phyloP scores from a whole-genome alignment of 345 rosid species.

The Raphanus sativus region DNA sequence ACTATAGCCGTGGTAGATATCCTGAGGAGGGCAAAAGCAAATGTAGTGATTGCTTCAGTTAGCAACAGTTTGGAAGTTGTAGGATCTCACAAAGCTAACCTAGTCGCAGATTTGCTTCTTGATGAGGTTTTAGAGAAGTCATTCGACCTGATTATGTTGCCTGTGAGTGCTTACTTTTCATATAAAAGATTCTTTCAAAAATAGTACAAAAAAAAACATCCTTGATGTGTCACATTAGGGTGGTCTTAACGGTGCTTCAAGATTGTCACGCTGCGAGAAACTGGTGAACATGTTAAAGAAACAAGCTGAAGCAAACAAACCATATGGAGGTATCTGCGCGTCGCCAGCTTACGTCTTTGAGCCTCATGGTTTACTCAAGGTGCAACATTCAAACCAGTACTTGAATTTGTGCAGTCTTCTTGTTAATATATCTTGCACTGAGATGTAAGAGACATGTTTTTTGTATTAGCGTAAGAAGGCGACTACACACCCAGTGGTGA shows the following conservation, averaged over 20 bases:
- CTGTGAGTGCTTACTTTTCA: slow-evolving; percentile 48
- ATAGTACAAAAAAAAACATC: background rate
- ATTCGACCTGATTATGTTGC: slow-evolving; percentile 80
- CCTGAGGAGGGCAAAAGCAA: slow-evolving; percentile 79
- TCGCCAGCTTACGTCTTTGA: slow-evolving; percentile 85
- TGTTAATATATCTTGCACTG: slow-evolving; percentile 7
- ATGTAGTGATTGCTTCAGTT: slow-evolving; percentile 79
- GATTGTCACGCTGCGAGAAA: slow-evolving; percentile 69
- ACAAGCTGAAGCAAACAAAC: slow-evolving; percentile 69
- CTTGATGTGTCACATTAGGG: slow-evolving; percentile 50
- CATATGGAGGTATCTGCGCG: slow-evolving; percentile 92
- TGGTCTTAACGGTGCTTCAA: slow-evolving; percentile 82
- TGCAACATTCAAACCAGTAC: slow-evolving; percentile 23
- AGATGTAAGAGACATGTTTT: slow-evolving; percentile 11
- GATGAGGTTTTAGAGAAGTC: slow-evolving; percentile 82
- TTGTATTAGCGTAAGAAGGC: slow-evolving; percentile 84
- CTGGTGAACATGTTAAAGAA: slow-evolving; percentile 74
- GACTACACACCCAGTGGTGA: slow-evolving; percentile 73
- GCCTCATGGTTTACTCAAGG: slow-evolving; percentile 89
- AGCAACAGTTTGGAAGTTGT: slow-evolving; percentile 70
- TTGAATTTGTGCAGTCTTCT: background rate
- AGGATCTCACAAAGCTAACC: slow-evolving; percentile 70
- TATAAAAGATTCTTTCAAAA: background rate
- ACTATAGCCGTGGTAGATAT: slow-evolving; percentile 73
- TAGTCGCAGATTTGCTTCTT: slow-evolving; percentile 79